phyloP scores from a whole-genome alignment of 768 basidiomycete genomes.

The Jaapia argillacea region DNA sequence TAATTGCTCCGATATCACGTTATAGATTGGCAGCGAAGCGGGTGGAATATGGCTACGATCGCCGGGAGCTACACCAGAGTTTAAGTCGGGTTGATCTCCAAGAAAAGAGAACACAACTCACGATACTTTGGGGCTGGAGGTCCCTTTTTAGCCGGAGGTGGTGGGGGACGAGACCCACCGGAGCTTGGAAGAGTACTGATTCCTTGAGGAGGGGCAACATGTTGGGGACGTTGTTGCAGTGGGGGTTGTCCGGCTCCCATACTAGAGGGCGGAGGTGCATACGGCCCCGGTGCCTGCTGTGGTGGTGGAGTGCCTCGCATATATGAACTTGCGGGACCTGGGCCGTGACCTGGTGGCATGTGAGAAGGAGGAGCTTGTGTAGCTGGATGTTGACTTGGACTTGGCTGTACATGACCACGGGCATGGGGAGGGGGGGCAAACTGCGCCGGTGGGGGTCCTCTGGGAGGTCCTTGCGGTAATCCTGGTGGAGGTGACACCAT shows the following conservation, averaged over 20 bases:
- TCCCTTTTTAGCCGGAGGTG: slow-evolving; percentile 25
- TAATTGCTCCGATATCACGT: slow-evolving; percentile 55
- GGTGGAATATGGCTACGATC: slow-evolving; percentile 90
- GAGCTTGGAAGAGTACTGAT: slow-evolving; percentile 12
- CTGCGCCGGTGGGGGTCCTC: slow-evolving; percentile 35
- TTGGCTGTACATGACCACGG: slow-evolving; percentile 24
- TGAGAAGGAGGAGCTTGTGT: slow-evolving; percentile 23
- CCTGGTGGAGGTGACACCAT: slow-evolving; percentile 38
- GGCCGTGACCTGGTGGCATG: slow-evolving; percentile 17
- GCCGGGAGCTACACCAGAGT: slow-evolving; percentile 54
- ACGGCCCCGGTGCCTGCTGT: slow-evolving; percentile 25
- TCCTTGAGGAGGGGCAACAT: slow-evolving; percentile 11
- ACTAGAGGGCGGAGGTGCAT: slow-evolving; percentile 26
- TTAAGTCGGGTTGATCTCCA: slow-evolving; percentile 3
- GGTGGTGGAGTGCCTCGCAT: slow-evolving; percentile 18
- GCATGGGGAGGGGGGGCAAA: slow-evolving; percentile 38
- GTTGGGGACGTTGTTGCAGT: slow-evolving; percentile 12
- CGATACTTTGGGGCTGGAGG: slow-evolving; percentile 48
- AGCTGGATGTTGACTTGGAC: slow-evolving; percentile 21
- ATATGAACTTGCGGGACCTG: slow-evolving; percentile 18
- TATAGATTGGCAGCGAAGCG: slow-evolving; percentile 50
- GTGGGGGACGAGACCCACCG: slow-evolving; percentile 14
- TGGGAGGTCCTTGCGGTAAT: slow-evolving; percentile 19
- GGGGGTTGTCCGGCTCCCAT: slow-evolving; percentile 6
- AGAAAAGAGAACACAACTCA: slow-evolving; percentile 22